Percentiles rank a stretch among this genome's conserved stretches.
These are phyloP conservation scores for Hyaloperonospora brassicae DNA, from an alignment of 352 stramenopile species.

Conservation along the genomic window DNA sequence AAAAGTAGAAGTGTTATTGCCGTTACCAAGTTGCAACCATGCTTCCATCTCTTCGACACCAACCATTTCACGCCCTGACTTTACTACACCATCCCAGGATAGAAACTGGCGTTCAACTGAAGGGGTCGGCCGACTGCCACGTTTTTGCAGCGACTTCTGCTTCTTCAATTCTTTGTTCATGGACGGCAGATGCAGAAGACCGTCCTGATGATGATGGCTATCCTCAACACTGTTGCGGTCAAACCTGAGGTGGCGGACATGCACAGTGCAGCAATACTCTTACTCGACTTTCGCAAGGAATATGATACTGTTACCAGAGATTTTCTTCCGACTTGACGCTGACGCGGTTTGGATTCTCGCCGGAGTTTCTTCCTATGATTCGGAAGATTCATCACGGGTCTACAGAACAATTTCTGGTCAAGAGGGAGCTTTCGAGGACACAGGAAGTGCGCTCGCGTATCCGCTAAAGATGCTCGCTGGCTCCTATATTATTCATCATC, in stretches of 20 bases:
- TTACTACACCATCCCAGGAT: too few relatives aligned
- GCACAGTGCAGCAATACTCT: not conserved
- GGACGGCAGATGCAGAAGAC: not conserved
- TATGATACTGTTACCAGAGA: not conserved
- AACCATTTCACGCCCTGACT: too few relatives aligned
- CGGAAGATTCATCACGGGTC: not conserved
- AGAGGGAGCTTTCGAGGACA: not conserved
- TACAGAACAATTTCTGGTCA: too few relatives aligned
- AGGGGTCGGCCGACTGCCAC: too few relatives aligned
- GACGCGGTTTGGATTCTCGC: not conserved
- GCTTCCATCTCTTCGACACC: too few relatives aligned
- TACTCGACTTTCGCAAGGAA: not conserved
- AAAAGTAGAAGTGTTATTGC: too few relatives aligned
- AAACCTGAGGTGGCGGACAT: too few relatives aligned
- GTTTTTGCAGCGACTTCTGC: too few relatives aligned
- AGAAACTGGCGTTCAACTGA: too few relatives aligned
- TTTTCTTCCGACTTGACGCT: not conserved
- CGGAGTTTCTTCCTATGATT: not conserved
- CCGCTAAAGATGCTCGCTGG: not conserved
- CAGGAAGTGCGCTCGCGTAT: not conserved
- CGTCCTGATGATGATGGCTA: not conserved
- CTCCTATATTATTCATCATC: not conserved
- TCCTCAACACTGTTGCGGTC: not conserved
- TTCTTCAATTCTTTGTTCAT: too few relatives aligned
- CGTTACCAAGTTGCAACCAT: too few relatives aligned